Evolutionary conservation across 768 basidiomycete species (phyloP), one percentile per base, ranked within the genome.

Genomic region (Leccinum longicurvipes): DNA sequence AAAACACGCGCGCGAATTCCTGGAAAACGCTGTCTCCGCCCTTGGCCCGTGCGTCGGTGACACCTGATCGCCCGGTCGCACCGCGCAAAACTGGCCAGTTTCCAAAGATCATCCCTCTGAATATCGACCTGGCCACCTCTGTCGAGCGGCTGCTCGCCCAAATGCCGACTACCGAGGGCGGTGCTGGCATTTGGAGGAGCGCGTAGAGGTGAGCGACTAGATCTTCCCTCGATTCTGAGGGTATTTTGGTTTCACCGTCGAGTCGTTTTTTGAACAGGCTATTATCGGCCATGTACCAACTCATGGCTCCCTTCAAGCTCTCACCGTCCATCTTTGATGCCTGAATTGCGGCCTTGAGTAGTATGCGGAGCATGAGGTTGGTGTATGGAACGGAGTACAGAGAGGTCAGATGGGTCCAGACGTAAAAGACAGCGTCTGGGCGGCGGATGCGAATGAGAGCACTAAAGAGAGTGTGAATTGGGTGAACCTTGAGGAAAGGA

Each of bases 321-420:
- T 80, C 75, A 23, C 80, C 77, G 53, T 86, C 81, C 58, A 80
- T 69, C 50, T 76, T 75, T 23, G 74, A 70, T 4, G 83, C 81
- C 17, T 78, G 72, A 3, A 84, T 74, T 1, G 86, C 84, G 2
- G 83, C 75, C 51, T 83, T 78, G 47, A 92, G 76, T 11, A 93
- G 64, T 51, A 85, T 74, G 44, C 77, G 75, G 51, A 93, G 78
- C 28, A 86, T 82, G 49, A 70, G 67, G 17, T 76, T 67, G 46
- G 87, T 80, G 0, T 85, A 86, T 3, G 73, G 67, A 0, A 85
- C 73, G 5, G 74, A 77, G 66, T 87, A 93, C 3, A 91, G 67
- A 0, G 69, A 62, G 4, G 73, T 73, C 71, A 90, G 81, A 24
- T 82, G 70, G n/a, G 86, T 83, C 86, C 88, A 93, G 1, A 91